Evolutionary conservation across 164 flowering plant genomes (phyloP), one percentile per base, ranked within the genome.

Genomic region (Houttuynia cordata): DNA sequence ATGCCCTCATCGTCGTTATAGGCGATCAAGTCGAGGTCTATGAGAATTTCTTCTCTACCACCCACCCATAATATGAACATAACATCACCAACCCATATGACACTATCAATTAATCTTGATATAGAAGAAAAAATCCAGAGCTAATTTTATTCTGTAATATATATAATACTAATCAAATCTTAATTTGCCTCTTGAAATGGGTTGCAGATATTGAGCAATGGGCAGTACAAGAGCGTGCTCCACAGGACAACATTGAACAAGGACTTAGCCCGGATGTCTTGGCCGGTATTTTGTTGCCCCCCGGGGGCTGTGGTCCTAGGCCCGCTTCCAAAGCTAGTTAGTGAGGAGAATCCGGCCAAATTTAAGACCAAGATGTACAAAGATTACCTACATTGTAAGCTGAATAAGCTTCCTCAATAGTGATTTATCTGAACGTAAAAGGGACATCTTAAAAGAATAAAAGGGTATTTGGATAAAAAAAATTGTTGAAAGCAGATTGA

Each of bases 381-480:
- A 55, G 92, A 86, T 37, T 88, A 86, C 60, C 65, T 62, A 21
- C 75, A 83, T 49, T 84, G 96, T 42, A 88, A 88, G 71, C 87
- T 88, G 51, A 86, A 86, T 74, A 86, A 83, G 74, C 67, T 88
- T 61, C 90, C 87, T 2, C 88, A 81, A 72, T 84, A 66, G 40
- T 1, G 41, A n/a, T n/a, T n/a, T n/a, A n/a, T n/a, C n/a, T n/a
- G n/a, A n/a, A n/a, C n/a, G n/a, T n/a, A n/a, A n/a, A n/a, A n/a
- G n/a, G n/a, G n/a, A n/a, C n/a, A n/a, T n/a, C n/a, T n/a, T n/a
- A n/a, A n/a, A n/a, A n/a, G n/a, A n/a, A n/a, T n/a, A n/a, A n/a
- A n/a, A n/a, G n/a, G n/a, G n/a, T n/a, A n/a, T n/a, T n/a, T n/a
- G n/a, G n/a, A n/a, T n/a, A n/a, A n/a, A n/a, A n/a, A n/a, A n/a